Evolutionary conservation across 2,329 filamentous ascomycete genomes (phyloP), one percentile per base, ranked within the genome.

Genomic region (Paraphoma chrysanthemicola): DNA sequence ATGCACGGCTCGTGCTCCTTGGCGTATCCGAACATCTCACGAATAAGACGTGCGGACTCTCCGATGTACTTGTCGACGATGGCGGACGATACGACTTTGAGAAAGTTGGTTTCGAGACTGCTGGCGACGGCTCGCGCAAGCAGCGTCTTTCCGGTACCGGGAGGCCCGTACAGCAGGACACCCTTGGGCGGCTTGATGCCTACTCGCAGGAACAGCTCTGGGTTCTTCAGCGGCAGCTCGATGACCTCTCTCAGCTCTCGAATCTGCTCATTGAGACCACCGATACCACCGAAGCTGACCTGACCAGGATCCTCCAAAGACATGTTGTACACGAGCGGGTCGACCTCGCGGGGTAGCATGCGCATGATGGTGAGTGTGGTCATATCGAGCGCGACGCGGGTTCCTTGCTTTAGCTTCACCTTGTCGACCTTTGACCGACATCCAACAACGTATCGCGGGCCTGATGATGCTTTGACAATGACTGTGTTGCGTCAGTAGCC

Each of bases 51-150:
- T 38, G 95, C 95, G 10, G 95, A 99, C 81, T 99, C 95, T 78
- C 95, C 95, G 64, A 99, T 99, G 76, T 99, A 99, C 80, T 99
- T 99, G 84, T 99, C 96, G 62, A 99, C 95, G 73, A 99, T 99
- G 29, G 95, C 96, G 43, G 95, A 99, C 3, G 95, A 98, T 30
- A 99, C 95, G 60, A 99, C 95, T 80, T 99, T 99, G 68, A 99
- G 78, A 81, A 99, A 99, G 79, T 99, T 99, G 41, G 95, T 99
- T 79, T 99, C 95, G 63, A 99, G 80, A 75, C 93, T 94, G 80
- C 93, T 97, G 10, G 95, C 95, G 54, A 99, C 95, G 28, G 95
- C 95, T 81, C 95, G 87, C 54, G 95, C 95, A 59, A 99, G 82
- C 51, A 99, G 82, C 0, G 95, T 99, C 85, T 99, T 99, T 72